These are phyloP conservation scores for Ceriops decandra DNA, from an alignment of 345 rosid genomes.

Conservation along the genomic window DNA sequence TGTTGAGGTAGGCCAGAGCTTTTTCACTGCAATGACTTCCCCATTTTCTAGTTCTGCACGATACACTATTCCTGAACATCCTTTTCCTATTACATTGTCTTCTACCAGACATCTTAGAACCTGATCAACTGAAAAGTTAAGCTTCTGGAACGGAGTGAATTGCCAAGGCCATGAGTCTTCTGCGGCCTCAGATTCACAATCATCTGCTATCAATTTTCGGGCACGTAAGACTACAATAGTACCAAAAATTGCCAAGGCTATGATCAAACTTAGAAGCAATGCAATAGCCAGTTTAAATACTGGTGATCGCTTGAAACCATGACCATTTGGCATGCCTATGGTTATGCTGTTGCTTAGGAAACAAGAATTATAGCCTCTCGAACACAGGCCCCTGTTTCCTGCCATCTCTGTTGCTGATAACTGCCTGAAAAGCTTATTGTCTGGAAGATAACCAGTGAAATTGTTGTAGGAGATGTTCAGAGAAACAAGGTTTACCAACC, in stretches of 20 bases:
- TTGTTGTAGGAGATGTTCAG: slow-evolving; percentile 78
- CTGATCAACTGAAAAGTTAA: slow-evolving; percentile 80
- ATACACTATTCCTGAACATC: slow-evolving; percentile 86
- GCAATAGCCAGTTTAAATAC: slow-evolving; percentile 67
- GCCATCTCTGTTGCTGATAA: slow-evolving; percentile 46
- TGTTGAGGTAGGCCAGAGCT: slow-evolving; percentile 74
- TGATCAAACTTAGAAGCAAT: slow-evolving; percentile 57
- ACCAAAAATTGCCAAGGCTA: slow-evolving; percentile 66
- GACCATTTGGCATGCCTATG: slow-evolving; percentile 28
- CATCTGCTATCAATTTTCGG: slow-evolving; percentile 40
- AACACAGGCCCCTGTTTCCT: slow-evolving; percentile 68
- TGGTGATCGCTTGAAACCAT: slow-evolving; percentile 32
- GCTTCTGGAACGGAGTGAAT: slow-evolving; percentile 92
- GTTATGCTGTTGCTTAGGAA: slow-evolving; percentile 39
- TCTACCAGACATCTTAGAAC: slow-evolving; percentile 76
- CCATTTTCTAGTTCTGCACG: slow-evolving; percentile 83
- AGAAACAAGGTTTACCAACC: slow-evolving; percentile 70
- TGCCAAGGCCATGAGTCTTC: slow-evolving; percentile 91
- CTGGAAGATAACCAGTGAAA: slow-evolving; percentile 87
- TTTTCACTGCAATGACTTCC: slow-evolving; percentile 89
- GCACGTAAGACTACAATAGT: slow-evolving; percentile 56
- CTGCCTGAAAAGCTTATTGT: slow-evolving; percentile 71
- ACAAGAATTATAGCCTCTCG: slow-evolving; percentile 56
- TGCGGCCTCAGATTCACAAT: slow-evolving; percentile 56
- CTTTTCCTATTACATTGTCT: slow-evolving; percentile 80